Conservation (phyloP, 805 yeast species). For the Hanseniaspora clermontiae region DNA sequence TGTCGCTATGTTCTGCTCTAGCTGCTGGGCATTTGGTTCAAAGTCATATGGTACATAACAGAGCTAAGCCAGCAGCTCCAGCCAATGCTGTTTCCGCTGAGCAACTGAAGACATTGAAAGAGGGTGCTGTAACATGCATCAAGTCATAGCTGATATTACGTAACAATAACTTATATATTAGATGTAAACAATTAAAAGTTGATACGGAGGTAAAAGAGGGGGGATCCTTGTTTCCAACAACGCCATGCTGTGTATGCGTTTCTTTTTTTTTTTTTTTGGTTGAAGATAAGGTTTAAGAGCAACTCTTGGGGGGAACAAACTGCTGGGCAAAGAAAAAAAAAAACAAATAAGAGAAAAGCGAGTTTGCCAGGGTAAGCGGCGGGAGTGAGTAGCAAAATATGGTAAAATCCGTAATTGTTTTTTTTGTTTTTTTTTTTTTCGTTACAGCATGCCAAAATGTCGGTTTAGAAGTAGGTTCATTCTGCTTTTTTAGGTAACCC, state of each 20-base stretch:
- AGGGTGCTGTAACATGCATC: slow-evolving; percentile 67
- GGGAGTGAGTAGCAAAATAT: background rate
- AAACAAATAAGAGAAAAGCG: background rate
- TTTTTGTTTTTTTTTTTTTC: background rate
- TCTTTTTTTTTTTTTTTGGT: background rate
- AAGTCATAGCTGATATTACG: slow-evolving; percentile 33
- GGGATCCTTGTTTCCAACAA: background rate
- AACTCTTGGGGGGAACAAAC: too few relatives aligned
- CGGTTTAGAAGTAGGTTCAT: slow-evolving; percentile 1
- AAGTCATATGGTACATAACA: slow-evolving; percentile 92
- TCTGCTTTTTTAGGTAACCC: too few relatives aligned
- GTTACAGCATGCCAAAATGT: background rate
- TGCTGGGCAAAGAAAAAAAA: background rate
- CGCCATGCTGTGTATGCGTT: too few relatives aligned
- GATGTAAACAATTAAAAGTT: background rate
- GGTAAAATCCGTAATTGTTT: background rate
- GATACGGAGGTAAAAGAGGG: background rate
- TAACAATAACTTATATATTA: too few relatives aligned
- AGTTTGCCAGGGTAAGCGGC: too few relatives aligned
- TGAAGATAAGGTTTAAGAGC: background rate
- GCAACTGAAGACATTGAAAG: slow-evolving; percentile 41
- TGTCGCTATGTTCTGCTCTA: slow-evolving; percentile 85
- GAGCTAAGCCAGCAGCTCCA: slow-evolving; percentile 38
- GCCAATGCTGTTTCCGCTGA: slow-evolving; percentile 21
- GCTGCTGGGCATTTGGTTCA: slow-evolving; percentile 98